phyloP scores from a whole-genome alignment of 352 stramenopile genomes.

The Pythium aquatile region DNA sequence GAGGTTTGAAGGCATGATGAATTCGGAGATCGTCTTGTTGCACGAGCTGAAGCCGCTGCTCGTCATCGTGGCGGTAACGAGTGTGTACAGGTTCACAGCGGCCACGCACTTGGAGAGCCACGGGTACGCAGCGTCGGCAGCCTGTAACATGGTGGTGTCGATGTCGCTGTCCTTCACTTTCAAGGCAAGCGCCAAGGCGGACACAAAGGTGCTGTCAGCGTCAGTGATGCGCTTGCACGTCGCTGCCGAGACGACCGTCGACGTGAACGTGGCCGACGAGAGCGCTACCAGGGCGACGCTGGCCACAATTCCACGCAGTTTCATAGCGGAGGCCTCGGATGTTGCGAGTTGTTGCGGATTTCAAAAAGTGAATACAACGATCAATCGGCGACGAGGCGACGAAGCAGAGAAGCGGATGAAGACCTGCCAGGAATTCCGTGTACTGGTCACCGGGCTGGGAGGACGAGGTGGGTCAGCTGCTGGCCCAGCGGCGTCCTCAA shows the following conservation, averaged over 20 bases:
- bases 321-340: not conserved
- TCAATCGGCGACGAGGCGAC: too few relatives aligned
- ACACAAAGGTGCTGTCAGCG: slow-evolving; percentile 22
- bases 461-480: not conserved
- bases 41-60: slow-evolving; percentile 30
- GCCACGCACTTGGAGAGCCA: slow-evolving; percentile 46
- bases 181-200: slow-evolving; percentile 1
- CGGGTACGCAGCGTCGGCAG: slow-evolving; percentile 30
- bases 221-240: slow-evolving; percentile 28
- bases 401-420: too few relatives aligned
- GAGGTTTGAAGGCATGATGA: slow-evolving; percentile 8
- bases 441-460: not conserved
- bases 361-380: not conserved
- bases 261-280: slow-evolving; percentile 6
- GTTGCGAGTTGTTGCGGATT: not conserved
- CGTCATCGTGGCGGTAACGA: slow-evolving; percentile 20
- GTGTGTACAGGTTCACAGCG: slow-evolving; percentile 29
- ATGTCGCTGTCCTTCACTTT: slow-evolving; percentile 4
- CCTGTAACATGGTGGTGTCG: slow-evolving; percentile 23
- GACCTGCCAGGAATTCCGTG: not conserved
- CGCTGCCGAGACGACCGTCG: not conserved
- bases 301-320: not conserved
- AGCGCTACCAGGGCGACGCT: not conserved
- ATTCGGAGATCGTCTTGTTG: slow-evolving; percentile 25
- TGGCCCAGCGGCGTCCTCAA: not conserved